Evolutionary conservation across 1,284 basidiomycete genomes (phyloP), one percentile per base, ranked within the genome.

Genomic region (Malassezia globosa): DNA sequence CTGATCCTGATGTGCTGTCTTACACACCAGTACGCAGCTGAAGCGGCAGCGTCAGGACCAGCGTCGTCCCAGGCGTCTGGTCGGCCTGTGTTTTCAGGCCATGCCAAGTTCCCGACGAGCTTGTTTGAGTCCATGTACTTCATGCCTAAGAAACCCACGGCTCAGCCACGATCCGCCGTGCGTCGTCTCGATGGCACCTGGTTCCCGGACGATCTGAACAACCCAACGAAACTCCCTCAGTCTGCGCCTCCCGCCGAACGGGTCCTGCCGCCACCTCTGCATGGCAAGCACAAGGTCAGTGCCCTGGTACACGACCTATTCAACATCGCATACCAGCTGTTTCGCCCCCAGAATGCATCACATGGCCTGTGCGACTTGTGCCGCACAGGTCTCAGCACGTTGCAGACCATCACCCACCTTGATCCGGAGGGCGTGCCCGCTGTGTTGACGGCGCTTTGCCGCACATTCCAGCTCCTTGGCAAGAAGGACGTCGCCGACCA

Each of bases 351-450:
- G 62, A 74, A 24, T 53, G 37, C 46, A 14, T 71, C 25, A 71
- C 73, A 31, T 72, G 77, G 66, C 25, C 64, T 58, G 18, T 86
- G 83, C 64, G 76, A 78, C 5, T 76, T 75, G 56, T 86, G 84
- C 68, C 77, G 79, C 54, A 77, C 80, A 6, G 73, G 76, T 2
- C 75, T 86, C 14, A 78, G 80, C 55, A 72, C 80, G 23, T 79
- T 76, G 49, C 83, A 85, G 64, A 79, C 82, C 58, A 74, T 84
- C 34, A 76, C 80, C 0, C 70, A 81, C 39, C 78, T 79, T 13
- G 78, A 78, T 18, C 82, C 83, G 3, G 73, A 79, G 26, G 72
- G 80, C 56, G 80, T 81, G 1, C 78, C 83, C 3, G 73, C 68
- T 3, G 74, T 84, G 23, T 73, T 79, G 3, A 75, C 81, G 14